Evolutionary conservation across 2,329 filamentous ascomycete genomes (phyloP).

Genomic region (Hypomyces perniciosus): DNA sequence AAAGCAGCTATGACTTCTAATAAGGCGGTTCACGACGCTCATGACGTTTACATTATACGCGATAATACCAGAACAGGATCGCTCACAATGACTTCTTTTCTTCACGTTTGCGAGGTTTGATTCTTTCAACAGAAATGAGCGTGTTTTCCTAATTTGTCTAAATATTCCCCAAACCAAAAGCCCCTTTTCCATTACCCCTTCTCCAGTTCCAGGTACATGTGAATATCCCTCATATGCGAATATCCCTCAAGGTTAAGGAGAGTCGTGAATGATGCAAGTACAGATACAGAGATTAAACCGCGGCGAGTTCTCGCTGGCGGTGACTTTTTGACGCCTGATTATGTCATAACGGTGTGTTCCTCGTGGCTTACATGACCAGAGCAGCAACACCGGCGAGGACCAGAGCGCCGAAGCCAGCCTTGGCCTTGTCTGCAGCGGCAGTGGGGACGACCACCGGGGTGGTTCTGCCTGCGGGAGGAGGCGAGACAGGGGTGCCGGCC

Average conservation of each 20-base stretch:
- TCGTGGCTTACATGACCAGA: constrained; percentile 27
- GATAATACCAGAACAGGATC: no score
- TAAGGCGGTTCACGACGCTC: neutral
- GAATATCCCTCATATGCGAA: neutral
- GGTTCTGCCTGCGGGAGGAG: constrained; percentile 4
- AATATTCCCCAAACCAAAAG: neutral
- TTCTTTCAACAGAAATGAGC: constrained; percentile 5
- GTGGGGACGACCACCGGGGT: constrained; percentile 25
- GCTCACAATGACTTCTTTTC: no score
- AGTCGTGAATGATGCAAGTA: constrained; percentile 5
- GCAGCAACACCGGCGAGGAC: constrained; percentile 34
- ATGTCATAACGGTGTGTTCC: neutral
- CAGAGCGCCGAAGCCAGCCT: constrained; percentile 31
- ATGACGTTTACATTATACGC: no score
- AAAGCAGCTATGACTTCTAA: neutral
- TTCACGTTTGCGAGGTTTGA: neutral
- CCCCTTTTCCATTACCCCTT: neutral
- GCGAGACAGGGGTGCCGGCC: constrained; percentile 12
- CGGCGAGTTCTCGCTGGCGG: constrained; percentile 1
- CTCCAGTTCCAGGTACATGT: constrained; percentile 3
- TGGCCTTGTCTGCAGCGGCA: constrained; percentile 32
- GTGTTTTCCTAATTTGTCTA: constrained; percentile 6
- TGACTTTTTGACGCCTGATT: neutral
- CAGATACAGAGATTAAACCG: constrained; percentile 2
- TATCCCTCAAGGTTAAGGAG: constrained; percentile 1